phyloP scores from a whole-genome alignment of 179 eudicot genomes.

The Heliamphora pulchella region DNA sequence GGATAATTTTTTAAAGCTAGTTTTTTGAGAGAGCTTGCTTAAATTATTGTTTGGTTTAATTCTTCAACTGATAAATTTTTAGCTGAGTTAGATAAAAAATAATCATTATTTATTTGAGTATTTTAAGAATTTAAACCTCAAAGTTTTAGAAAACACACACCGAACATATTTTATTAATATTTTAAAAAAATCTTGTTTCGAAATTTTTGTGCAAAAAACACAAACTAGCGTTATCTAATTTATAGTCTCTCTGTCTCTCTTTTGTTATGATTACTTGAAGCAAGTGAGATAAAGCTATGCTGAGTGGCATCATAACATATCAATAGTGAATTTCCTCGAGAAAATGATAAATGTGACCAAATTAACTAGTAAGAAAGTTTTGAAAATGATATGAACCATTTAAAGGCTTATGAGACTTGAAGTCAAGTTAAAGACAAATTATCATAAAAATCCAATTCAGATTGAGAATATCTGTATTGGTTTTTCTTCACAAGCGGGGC shows the following conservation, averaged over 20 bases:
- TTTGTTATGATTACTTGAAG: background rate
- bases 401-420: background rate
- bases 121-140: too few relatives aligned
- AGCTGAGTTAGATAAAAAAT: too few relatives aligned
- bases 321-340: background rate
- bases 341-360: background rate
- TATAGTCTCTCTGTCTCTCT: background rate
- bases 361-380: background rate
- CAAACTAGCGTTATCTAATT: too few relatives aligned
- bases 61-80: too few relatives aligned
- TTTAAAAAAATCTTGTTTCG: too few relatives aligned
- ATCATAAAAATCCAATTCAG: background rate
- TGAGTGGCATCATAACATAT: background rate
- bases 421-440: background rate
- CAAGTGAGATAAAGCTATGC: background rate
- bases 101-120: too few relatives aligned
- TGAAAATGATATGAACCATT: background rate
- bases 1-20: too few relatives aligned
- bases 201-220: too few relatives aligned
- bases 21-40: too few relatives aligned
- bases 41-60: too few relatives aligned
- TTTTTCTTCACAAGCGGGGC: background rate
- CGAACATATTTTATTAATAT: too few relatives aligned
- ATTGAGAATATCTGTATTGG: background rate
- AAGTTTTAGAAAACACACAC: too few relatives aligned